phyloP scores from a whole-genome alignment of 352 stramenopile species.

The Nothophytophthora sp. region DNA sequence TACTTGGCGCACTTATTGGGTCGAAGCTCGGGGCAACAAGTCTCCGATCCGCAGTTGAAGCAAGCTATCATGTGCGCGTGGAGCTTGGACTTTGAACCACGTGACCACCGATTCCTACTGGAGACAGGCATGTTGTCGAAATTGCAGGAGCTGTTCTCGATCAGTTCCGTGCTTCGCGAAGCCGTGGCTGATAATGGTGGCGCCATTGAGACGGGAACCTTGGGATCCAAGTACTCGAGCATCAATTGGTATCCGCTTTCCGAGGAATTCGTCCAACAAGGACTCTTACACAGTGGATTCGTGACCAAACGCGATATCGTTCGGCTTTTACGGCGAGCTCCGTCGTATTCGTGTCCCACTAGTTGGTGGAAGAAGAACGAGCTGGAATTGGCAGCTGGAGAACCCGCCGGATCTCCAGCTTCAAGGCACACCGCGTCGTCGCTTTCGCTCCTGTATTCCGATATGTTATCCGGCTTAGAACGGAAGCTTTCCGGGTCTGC shows the following conservation, averaged over 20 bases:
- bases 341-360: slow-evolving; percentile 50
- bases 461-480: slow-evolving; percentile 64
- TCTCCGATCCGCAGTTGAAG: slow-evolving; percentile 61
- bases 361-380: slow-evolving; percentile 70
- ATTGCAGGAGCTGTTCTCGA: slow-evolving; percentile 76
- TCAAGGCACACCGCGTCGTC: slow-evolving; percentile 71
- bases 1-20: slow-evolving; percentile 63
- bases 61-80: slow-evolving; percentile 82
- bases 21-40: slow-evolving; percentile 23
- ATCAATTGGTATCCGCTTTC: slow-evolving; percentile 83
- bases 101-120: slow-evolving; percentile 81
- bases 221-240: slow-evolving; percentile 24
- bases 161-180: slow-evolving; percentile 51
- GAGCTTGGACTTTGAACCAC: slow-evolving; percentile 83
- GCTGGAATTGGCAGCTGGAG: slow-evolving; percentile 17
- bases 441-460: slow-evolving; percentile 73
- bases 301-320: slow-evolving; percentile 85
- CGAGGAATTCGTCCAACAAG: slow-evolving; percentile 79
- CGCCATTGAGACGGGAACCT: neutral
- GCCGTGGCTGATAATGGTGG: slow-evolving; percentile 25
- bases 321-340: slow-evolving; percentile 58
- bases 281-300: slow-evolving; percentile 59
- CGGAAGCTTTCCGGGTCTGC: slow-evolving; percentile 45
- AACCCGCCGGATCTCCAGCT: slow-evolving; percentile 16
- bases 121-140: slow-evolving; percentile 77